Evolutionary conservation across 192 early-diverging fungal genomes (phyloP), one percentile per base, ranked within the genome.

Genomic region (Glomus cerebriforme): DNA sequence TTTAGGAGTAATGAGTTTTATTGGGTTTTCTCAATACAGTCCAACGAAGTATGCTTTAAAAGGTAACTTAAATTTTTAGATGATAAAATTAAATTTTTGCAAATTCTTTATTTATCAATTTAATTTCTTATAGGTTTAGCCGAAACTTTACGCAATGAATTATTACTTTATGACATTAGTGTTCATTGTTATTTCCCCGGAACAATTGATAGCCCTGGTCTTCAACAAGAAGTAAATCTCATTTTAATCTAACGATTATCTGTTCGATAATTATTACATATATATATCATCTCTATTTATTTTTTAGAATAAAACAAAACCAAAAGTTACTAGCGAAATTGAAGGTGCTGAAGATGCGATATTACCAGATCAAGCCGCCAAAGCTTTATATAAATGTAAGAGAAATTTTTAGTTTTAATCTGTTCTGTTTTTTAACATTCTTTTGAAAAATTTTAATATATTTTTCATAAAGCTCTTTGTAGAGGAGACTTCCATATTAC

Each of bases 21-120:
- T 88, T 66, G 93, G 93, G 19, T 95, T 90, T 65, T 71, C 84
- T 54, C 85, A 85, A 15, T 95, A 95, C 78, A 79, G 87, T 7
- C 91, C 92, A 19, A 86, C 91, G n/a, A 95, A 95, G 71, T 91
- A 85, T 75, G 93, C 93, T 32, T 73, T 95, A 8, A 90, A 91
- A 58, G 92, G 79, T 80, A 80, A 43, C 35, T 15, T 43, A 22
- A 31, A 31, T 39, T 3, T 43, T 35, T n/a, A 6, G 43, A 12
- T 19, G 63, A 58, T 7, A 22, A 37, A 58, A 59, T 26, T 77
- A 13, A 26, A 1, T 26, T 58, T 54, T 6, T 43, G 2, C 39
- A 12, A 7, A 7, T 73, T 49, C 5, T 17, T 12, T 68, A 26
- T 68, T 68, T 35, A 27, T 24, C 17, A 54, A 10, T 54, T 73